These are phyloP conservation scores for Ilyonectria robusta DNA, from an alignment of 2,329 filamentous ascomycete species.

Conservation along the genomic window DNA sequence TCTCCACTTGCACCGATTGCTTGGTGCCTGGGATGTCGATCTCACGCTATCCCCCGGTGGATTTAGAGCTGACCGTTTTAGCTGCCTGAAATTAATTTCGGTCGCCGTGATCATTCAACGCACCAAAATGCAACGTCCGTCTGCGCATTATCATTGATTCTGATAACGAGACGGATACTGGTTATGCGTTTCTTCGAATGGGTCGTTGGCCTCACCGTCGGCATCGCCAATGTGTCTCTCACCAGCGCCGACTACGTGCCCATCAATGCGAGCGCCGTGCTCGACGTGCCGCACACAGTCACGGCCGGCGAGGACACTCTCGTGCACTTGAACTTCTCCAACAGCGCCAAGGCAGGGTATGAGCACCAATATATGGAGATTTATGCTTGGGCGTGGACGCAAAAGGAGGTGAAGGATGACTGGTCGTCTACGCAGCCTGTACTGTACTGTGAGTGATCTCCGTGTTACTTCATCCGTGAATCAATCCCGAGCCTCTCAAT, in stretches of 20 bases:
- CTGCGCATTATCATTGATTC: no score
- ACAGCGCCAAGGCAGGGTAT: conserved; percentile 11
- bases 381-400: conserved; percentile 14
- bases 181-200: not conserved
- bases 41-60: no score
- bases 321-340: conserved; percentile 23
- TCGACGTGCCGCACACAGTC: conserved; percentile 13
- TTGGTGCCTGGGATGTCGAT: no score
- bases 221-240: not conserved
- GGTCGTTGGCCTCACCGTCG: not conserved
- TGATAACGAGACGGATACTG: not conserved
- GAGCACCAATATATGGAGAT: conserved; percentile 22
- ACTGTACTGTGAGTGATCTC: conserved; percentile 18
- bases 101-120: no score
- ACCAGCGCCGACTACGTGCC: conserved; percentile 1
- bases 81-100: no score
- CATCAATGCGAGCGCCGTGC: conserved; percentile 16
- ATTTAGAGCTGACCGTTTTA: no score
- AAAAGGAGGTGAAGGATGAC: not conserved
- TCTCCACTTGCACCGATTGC: no score
- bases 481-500: not conserved
- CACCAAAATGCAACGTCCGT: no score
- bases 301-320: conserved; percentile 13
- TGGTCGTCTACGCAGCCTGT: not conserved
- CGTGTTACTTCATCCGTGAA: not conserved